Percentiles rank a stretch among this genome's conserved stretches.
Evolutionary conservation across 495 filamentous ascomycete genomes (phyloP).

Genomic region (Hypoxylon crocopeplum): DNA sequence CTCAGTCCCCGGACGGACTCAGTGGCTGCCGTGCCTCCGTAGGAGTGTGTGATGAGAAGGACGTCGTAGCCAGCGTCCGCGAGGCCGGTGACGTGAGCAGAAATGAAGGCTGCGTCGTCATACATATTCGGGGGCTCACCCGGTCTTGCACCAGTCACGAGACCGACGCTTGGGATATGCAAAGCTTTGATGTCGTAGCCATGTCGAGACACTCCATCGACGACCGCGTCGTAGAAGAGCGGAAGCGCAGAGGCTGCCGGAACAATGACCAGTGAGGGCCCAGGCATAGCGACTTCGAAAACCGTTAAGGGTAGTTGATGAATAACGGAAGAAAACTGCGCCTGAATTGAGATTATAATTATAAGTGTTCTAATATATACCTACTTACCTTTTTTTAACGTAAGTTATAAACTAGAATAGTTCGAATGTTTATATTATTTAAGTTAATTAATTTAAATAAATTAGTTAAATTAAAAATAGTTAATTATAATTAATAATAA

Average conservation of each 20-base stretch:
- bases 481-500: too few relatives aligned
- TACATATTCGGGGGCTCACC: slow-evolving; percentile 24
- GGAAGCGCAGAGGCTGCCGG: slow-evolving; percentile 44
- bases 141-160: slow-evolving; percentile 13
- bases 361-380: too few relatives aligned
- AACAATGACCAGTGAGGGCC: slow-evolving; percentile 40
- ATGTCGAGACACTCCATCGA: slow-evolving; percentile 24
- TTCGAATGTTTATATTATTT: too few relatives aligned
- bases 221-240: slow-evolving; percentile 34
- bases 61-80: slow-evolving; percentile 41
- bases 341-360: too few relatives aligned
- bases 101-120: slow-evolving; percentile 33
- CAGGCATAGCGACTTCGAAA: slow-evolving; percentile 8
- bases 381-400: too few relatives aligned
- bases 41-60: slow-evolving; percentile 42
- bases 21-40: slow-evolving; percentile 41
- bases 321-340: background rate
- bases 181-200: slow-evolving; percentile 27
- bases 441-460: too few relatives aligned
- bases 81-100: slow-evolving; percentile 19
- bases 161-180: slow-evolving; percentile 23
- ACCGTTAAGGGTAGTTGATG: background rate
- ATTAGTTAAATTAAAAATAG: too few relatives aligned
- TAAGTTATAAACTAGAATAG: too few relatives aligned
- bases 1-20: slow-evolving; percentile 14